These are phyloP conservation scores for Acacia concinna DNA, from an alignment of 331 rosid species.

Conservation along the genomic window DNA sequence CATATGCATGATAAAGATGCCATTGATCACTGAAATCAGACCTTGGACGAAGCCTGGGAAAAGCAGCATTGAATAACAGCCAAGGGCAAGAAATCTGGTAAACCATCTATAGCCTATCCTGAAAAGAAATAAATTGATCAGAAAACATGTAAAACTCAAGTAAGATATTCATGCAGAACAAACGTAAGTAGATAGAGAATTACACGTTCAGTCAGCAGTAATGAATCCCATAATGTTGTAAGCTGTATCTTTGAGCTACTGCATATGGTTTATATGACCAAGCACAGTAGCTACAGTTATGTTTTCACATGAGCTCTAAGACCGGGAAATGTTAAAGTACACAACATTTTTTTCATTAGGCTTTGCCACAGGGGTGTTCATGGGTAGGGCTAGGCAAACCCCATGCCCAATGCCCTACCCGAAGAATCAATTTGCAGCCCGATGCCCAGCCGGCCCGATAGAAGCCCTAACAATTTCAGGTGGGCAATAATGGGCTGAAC, in stretches of 20 bases:
- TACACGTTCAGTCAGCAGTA: not conserved
- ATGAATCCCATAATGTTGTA: not conserved
- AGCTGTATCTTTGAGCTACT: not conserved
- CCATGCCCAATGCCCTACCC: too few species aligned
- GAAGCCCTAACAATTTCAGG: too few species aligned
- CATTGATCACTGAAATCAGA: slow-evolving; percentile 33
- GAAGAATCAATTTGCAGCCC: too few species aligned
- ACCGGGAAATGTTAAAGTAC: too few species aligned
- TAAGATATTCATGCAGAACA: slow-evolving; percentile 9
- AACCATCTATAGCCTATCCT: slow-evolving; percentile 97
- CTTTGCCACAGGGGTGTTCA: too few species aligned
- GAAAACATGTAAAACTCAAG: slow-evolving; percentile 34
- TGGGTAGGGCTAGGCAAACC: too few species aligned
- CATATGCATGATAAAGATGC: slow-evolving; percentile 16
- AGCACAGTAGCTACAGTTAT: not conserved
- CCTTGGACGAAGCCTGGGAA: slow-evolving; percentile 93
- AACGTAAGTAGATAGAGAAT: slow-evolving; percentile 16
- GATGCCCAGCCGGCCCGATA: too few species aligned
- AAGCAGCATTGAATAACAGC: slow-evolving; percentile 73
- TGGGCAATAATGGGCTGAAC: too few species aligned
- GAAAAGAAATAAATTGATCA: slow-evolving; percentile 53
- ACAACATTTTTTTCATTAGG: too few species aligned
- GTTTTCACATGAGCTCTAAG: not conserved
- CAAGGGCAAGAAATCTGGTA: slow-evolving; percentile 72
- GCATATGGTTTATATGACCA: not conserved